Base-by-base conservation (phyloP, 148 eudicot species). In the Pharnaceum exiguum region DNA sequence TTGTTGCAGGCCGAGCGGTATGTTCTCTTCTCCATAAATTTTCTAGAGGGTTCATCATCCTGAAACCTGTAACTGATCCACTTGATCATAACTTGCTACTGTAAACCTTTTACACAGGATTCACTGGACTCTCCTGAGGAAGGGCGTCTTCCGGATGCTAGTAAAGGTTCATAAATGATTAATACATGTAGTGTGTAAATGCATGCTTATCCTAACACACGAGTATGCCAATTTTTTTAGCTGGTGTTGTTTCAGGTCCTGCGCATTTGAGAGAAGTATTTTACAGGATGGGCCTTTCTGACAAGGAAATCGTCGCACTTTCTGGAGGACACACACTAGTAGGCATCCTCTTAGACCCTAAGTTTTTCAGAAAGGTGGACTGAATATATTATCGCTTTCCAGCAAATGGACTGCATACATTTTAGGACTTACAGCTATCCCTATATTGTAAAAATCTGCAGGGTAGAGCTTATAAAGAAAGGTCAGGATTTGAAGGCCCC, bases 271-370 rank as follows among this genome's bases (percentile, higher is more conserved):
- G 90, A 66, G 66, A 71, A 28, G 68, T 87, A 56, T 91, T 91
- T 66, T 68, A 75, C 39, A 71, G 90, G 26, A 90, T 90, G 96
- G 97, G 97, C 7, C 74, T 90, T 51, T 72, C 87, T 28, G 83
- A 79, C 78, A 83, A 75, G 67, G 97, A 87, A 54, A 91, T 91
- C 51, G 97, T 85, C 0, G 96, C 87, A 28, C 79, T 91, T 19
- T 91, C 97, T 12, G 96, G 97, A 16, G 96, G 75, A 21, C 97
- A 91, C 63, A 91, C 97, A 42, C 59, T 91, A 94, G 97, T 91
- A 73, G 9, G 28, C 50, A n/a, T n/a, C n/a, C n/a, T 55, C 15
- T 25, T 59, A 45, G 19, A 28, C 29, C 59, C 36, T 23, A 10
- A n/a, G n/a, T n/a, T n/a, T n/a, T n/a, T n/a, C n/a, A n/a, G n/a